Conservation (phyloP, 345 rosid genomes). For the Gynandropsis gynandra region DNA sequence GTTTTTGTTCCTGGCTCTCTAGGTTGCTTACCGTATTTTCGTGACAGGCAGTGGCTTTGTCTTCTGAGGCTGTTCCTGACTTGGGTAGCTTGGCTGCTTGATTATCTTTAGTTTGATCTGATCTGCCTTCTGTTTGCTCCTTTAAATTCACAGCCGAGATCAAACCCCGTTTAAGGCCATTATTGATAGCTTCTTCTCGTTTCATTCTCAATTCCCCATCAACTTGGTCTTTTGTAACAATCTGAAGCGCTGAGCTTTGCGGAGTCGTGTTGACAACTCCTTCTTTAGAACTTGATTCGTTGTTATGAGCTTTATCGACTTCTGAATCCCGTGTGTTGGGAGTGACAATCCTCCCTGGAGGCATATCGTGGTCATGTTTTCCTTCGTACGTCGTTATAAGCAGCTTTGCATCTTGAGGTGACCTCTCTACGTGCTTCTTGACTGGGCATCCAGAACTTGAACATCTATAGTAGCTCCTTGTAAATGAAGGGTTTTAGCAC, state of each 20-base stretch:
- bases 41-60: constrained; percentile 19
- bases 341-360: constrained; percentile 67
- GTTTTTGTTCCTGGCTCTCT: constrained; percentile 32
- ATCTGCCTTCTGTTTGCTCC: constrained; percentile 25
- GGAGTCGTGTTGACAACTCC: constrained; percentile 26
- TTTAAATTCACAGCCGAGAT: constrained; percentile 23
- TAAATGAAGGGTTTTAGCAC: constrained; percentile 20
- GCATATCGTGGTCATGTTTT: constrained; percentile 70
- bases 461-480: constrained; percentile 98
- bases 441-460: constrained; percentile 86
- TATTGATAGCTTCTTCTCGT: constrained; percentile 18
- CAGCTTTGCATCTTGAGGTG: constrained; percentile 58
- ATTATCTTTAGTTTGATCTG: constrained; percentile 24
- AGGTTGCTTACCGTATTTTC: constrained; percentile 21
- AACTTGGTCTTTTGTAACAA: constrained; percentile 11
- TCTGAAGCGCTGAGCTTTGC: constrained; percentile 20
- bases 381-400: constrained; percentile 88
- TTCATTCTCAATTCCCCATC: constrained; percentile 31
- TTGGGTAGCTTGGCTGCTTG: constrained; percentile 16
- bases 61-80: constrained; percentile 27
- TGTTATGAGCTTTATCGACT: constrained; percentile 21
- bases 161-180: constrained; percentile 14
- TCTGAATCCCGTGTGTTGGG: constrained; percentile 26
- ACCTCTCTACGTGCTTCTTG: constrained; percentile 84
- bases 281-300: constrained; percentile 34